Conservation (phyloP, 768 basidiomycete species). For the Russula earlei region DNA sequence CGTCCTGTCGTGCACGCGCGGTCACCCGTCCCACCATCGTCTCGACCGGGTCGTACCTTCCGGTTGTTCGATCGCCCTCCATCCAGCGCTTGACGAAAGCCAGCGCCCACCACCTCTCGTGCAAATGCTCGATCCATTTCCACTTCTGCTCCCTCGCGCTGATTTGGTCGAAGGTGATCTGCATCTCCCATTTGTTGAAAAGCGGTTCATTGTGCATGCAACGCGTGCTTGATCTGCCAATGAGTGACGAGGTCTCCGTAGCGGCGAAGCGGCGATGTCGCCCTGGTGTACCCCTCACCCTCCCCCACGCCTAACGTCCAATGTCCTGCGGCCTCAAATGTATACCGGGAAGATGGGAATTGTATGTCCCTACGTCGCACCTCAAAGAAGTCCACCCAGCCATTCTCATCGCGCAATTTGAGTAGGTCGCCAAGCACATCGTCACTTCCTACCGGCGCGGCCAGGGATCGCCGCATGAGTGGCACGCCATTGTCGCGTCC, state of each 20-base stretch:
- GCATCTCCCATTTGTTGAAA: slow-evolving; percentile 41
- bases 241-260: slow-evolving; percentile 75
- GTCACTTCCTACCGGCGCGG: slow-evolving; percentile 25
- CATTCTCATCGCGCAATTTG: slow-evolving; percentile 36
- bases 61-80: slow-evolving; percentile 19
- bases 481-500: slow-evolving; percentile 50
- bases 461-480: slow-evolving; percentile 47
- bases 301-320: slow-evolving; percentile 57
- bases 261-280: slow-evolving; percentile 82
- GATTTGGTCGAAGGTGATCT: slow-evolving; percentile 33
- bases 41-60: slow-evolving; percentile 24
- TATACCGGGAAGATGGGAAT: slow-evolving; percentile 34
- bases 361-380: slow-evolving; percentile 29
- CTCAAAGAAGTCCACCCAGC: slow-evolving; percentile 34
- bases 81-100: slow-evolving; percentile 33
- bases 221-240: slow-evolving; percentile 85
- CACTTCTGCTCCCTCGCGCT: slow-evolving; percentile 29
- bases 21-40: slow-evolving; percentile 22
- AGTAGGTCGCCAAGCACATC: slow-evolving; percentile 39
- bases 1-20: slow-evolving; percentile 17
- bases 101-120: slow-evolving; percentile 34
- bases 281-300: slow-evolving; percentile 72
- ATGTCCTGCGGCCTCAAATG: slow-evolving; percentile 52
- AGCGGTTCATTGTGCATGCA: slow-evolving; percentile 38
- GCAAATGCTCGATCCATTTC: slow-evolving; percentile 26